phyloP scores from a whole-genome alignment of 495 filamentous ascomycete species.

The Cenococcum geophilum region DNA sequence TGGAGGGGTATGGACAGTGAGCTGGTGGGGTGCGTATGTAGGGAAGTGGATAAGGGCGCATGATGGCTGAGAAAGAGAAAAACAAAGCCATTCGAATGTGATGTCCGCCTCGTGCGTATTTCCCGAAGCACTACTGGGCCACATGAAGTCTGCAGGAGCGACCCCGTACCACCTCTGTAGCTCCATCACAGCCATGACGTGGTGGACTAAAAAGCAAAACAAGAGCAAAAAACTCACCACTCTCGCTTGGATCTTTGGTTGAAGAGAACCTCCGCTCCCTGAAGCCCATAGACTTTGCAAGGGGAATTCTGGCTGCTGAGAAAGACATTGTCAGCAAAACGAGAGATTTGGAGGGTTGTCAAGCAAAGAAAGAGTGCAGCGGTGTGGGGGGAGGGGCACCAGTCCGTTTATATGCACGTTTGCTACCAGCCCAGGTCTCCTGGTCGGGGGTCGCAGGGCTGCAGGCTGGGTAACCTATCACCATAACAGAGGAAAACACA shows the following conservation, averaged over 20 bases:
- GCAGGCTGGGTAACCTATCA: not conserved
- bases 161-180: not conserved
- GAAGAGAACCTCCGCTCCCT: constrained; percentile 30
- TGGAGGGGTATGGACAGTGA: not conserved
- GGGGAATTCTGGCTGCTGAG: constrained; percentile 18
- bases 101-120: not conserved
- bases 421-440: not conserved
- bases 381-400: not conserved
- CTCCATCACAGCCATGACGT: not conserved
- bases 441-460: constrained; percentile 1
- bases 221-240: constrained; percentile 25
- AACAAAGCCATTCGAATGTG: not conserved
- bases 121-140: not conserved
- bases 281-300: constrained; percentile 14
- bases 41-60: not conserved
- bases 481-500: not conserved
- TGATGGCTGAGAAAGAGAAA: no score
- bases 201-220: constrained; percentile 9
- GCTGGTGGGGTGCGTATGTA: not conserved
- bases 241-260: constrained; percentile 29
- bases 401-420: not conserved
- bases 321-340: constrained; percentile 20
- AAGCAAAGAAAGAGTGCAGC: not conserved
- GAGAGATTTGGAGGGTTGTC: not conserved
- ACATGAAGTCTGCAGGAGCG: not conserved